Percentiles rank a stretch among this genome's conserved stretches.
Evolutionary conservation across 2,329 filamentous ascomycete genomes (phyloP).

Genomic region (Monosporascus sp.): DNA sequence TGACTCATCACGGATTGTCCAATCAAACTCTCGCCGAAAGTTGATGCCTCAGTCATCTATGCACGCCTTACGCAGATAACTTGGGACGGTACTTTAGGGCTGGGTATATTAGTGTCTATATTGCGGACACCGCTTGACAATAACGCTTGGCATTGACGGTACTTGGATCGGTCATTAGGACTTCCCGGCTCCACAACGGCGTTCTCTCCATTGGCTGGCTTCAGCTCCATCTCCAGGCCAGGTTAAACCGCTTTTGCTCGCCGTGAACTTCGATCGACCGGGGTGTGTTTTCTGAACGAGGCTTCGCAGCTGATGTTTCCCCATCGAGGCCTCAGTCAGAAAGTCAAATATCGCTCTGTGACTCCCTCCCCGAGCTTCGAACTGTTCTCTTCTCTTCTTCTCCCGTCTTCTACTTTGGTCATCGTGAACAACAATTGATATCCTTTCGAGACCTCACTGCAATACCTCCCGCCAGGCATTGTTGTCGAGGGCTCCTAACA

Average conservation of each 20-base stretch:
- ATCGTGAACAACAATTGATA: conserved; percentile 7
- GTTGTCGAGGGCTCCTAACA: conserved; percentile 2
- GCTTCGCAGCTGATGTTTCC: conserved; percentile 20
- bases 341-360: conserved; percentile 29
- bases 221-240: neutral
- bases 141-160: neutral
- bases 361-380: conserved; percentile 25
- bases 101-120: neutral
- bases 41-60: conserved; percentile 1
- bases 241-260: neutral
- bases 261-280: neutral
- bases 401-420: conserved; percentile 7
- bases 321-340: conserved; percentile 11
- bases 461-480: conserved; percentile 11
- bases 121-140: too few species aligned
- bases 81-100: neutral
- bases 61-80: neutral
- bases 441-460: conserved; percentile 11
- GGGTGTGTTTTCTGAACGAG: conserved; percentile 10
- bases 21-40: conserved; percentile 4
- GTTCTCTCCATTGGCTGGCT: neutral
- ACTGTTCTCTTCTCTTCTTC: conserved; percentile 8
- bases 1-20: conserved; percentile 1
- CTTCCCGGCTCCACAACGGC: neutral
- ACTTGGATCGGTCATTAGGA: neutral